Evolutionary conservation across 2,329 filamentous ascomycete species (phyloP).

Genomic region (Nemania sp.): DNA sequence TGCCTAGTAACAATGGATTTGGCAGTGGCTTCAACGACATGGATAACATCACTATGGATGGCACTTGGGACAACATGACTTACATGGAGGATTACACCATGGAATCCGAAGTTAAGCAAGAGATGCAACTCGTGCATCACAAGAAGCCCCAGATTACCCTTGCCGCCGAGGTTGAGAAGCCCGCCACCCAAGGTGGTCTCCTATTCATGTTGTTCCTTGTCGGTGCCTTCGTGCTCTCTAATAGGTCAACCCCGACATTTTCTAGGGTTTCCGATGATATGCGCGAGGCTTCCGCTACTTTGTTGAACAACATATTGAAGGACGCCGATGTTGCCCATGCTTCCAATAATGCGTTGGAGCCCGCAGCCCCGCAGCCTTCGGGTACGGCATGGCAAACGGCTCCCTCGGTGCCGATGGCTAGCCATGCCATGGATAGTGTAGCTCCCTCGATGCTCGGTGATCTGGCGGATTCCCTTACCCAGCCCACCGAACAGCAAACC

Average conservation of each 20-base stretch:
- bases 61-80: constrained; percentile 79
- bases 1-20: constrained; percentile 65
- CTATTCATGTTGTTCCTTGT: constrained; percentile 96
- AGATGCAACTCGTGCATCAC: constrained; percentile 55
- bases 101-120: constrained; percentile 64
- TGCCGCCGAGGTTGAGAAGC: constrained; percentile 59
- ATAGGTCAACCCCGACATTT: constrained; percentile 70
- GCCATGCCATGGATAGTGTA: constrained; percentile 52
- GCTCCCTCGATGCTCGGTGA: constrained; percentile 66
- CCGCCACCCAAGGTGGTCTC: constrained; percentile 76
- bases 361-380: constrained; percentile 56
- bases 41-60: constrained; percentile 80
- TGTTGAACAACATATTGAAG: constrained; percentile 81
- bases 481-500: constrained; percentile 81
- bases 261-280: constrained; percentile 80
- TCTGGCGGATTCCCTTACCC: constrained; percentile 69
- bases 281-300: constrained; percentile 73
- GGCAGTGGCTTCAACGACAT: constrained; percentile 74
- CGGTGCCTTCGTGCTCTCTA: constrained; percentile 93
- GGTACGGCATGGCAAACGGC: constrained; percentile 51
- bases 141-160: constrained; percentile 57
- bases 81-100: constrained; percentile 74
- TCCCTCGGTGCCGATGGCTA: constrained; percentile 45
- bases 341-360: constrained; percentile 47
- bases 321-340: constrained; percentile 67